Evolutionary conservation across 768 basidiomycete species (phyloP).

Genomic region (Lactarius hatsudake): DNA sequence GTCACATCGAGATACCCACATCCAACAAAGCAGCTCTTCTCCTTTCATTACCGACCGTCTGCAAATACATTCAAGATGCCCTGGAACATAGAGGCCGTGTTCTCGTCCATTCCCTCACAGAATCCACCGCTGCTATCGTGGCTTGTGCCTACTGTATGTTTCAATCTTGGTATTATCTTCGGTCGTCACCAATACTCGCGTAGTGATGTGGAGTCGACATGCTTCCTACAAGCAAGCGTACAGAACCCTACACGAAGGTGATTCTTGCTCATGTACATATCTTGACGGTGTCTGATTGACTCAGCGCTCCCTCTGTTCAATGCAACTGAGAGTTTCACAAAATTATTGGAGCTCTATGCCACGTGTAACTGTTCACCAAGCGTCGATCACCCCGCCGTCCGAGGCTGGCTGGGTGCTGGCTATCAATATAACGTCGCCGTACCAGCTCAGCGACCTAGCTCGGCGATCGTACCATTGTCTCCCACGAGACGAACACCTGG

Average conservation of each 20-base stretch:
- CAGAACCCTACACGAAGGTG: constrained; percentile 18
- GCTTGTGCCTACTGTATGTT: constrained; percentile 52
- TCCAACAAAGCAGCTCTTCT: constrained; percentile 42
- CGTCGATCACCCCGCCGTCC: constrained; percentile 20
- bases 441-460: not conserved
- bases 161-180: not conserved
- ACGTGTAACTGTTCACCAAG: constrained; percentile 17
- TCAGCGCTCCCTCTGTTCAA: constrained; percentile 24
- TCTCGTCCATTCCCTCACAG: constrained; percentile 54
- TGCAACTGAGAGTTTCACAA: constrained; percentile 20
- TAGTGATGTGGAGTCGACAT: constrained; percentile 48
- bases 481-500: constrained; percentile 11
- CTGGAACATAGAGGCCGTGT: constrained; percentile 43
- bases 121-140: constrained; percentile 52
- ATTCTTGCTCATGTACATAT: not conserved
- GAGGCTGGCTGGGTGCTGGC: constrained; percentile 10
- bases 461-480: not conserved
- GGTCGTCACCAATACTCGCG: not conserved
- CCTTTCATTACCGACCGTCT: constrained; percentile 45
- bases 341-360: constrained; percentile 21
- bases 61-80: constrained; percentile 45
- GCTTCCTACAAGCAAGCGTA: constrained; percentile 42
- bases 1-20: constrained; percentile 43
- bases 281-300: not conserved
- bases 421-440: not conserved